phyloP scores from a whole-genome alignment of 768 basidiomycete species.

The Suillus occidentalis region DNA sequence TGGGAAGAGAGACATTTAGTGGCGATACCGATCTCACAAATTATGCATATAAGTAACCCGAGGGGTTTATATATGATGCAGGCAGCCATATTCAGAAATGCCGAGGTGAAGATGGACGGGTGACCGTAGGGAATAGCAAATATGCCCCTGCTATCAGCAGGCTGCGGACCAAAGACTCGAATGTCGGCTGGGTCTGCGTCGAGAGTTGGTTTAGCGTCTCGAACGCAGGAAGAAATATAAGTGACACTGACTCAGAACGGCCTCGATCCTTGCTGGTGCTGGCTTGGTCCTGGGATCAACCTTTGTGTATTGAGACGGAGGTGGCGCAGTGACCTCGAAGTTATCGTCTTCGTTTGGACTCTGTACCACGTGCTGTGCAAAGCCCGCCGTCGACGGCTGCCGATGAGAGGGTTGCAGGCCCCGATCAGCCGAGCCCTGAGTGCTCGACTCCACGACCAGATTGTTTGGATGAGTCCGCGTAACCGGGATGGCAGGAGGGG shows the following conservation, averaged over 20 bases:
- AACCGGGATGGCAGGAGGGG: neutral
- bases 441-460: neutral
- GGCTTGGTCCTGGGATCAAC: neutral
- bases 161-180: neutral
- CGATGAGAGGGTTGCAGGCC: neutral
- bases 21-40: neutral
- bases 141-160: neutral
- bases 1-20: neutral
- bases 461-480: neutral
- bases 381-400: neutral
- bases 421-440: neutral
- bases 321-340: neutral
- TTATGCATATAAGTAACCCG: neutral
- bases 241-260: neutral
- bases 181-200: neutral
- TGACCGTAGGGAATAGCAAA: neutral
- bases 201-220: neutral
- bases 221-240: neutral
- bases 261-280: neutral
- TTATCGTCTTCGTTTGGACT: neutral
- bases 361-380: neutral
- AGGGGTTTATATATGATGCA: neutral
- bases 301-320: neutral
- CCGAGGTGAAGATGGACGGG: neutral
- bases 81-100: neutral